Evolutionary conservation across 78 protist species (phyloP).

Genomic region (Chrysochromulina parva): DNA sequence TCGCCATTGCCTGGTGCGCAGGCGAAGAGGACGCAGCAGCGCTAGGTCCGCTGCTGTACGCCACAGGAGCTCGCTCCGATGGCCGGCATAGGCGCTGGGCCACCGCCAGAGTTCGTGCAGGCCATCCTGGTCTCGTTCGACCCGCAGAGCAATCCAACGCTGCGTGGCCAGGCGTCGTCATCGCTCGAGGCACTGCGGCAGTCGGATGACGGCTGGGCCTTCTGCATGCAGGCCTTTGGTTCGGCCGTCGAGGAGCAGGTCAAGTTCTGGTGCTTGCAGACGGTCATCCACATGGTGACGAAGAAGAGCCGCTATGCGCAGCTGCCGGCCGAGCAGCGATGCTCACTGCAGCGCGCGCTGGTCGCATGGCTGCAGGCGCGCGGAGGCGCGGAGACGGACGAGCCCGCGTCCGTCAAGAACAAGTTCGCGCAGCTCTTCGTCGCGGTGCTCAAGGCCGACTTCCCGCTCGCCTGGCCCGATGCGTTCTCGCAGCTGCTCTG

Average conservation of each 20-base stretch:
- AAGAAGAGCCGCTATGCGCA: background rate
- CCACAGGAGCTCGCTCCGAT: no score
- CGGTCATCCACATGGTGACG: background rate
- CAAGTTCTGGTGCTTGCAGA: conserved; percentile 27
- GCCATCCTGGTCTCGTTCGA: background rate
- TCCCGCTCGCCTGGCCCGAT: background rate
- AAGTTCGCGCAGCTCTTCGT: conserved; percentile 29
- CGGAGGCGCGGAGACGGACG: background rate
- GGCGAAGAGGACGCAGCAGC: no score
- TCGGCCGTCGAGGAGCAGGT: background rate
- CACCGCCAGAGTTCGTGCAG: background rate
- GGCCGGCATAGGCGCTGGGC: no score
- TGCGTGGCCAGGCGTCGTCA: background rate
- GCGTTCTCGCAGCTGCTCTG: background rate
- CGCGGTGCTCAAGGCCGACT: background rate
- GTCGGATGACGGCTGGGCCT: background rate
- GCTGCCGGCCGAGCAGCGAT: background rate
- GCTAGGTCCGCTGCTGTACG: no score
- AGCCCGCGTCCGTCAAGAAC: conserved; percentile 1
- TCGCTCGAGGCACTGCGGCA: conserved; percentile 1
- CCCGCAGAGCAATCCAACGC: background rate
- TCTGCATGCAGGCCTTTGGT: background rate
- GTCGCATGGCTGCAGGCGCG: background rate
- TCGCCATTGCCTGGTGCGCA: no score
- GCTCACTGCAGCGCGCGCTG: background rate